A percentile compares a stretch with the other conserved stretches of the same genome.
These are phyloP conservation scores for Coprinopsis sp. DNA, from an alignment of 768 basidiomycete genomes.

Conservation along the genomic window DNA sequence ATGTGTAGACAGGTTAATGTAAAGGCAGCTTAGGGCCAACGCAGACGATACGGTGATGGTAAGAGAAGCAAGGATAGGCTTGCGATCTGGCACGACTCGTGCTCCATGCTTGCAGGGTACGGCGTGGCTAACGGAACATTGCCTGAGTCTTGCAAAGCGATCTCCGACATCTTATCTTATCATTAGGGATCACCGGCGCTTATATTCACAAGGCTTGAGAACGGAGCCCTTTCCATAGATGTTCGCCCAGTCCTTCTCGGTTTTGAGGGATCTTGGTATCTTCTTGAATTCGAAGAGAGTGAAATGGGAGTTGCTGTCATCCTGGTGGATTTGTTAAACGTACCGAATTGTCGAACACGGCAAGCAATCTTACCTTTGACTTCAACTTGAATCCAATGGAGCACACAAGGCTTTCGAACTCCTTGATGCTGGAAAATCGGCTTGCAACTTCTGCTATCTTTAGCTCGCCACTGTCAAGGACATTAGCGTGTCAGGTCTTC, in stretches of 20 bases:
- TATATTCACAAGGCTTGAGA: conserved; percentile 91
- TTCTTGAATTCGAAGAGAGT: conserved; percentile 80
- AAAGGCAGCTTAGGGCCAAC: neutral
- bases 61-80: conserved; percentile 3
- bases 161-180: conserved; percentile 8
- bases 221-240: conserved; percentile 49
- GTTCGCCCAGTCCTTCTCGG: conserved; percentile 56
- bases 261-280: conserved; percentile 38
- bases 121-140: conserved; percentile 1
- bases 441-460: conserved; percentile 89
- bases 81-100: too few species aligned
- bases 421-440: conserved; percentile 64
- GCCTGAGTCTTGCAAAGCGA: too few species aligned
- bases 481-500: neutral
- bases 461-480: conserved; percentile 58
- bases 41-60: conserved; percentile 3
- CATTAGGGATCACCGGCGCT: conserved; percentile 59
- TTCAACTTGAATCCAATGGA: conserved; percentile 71
- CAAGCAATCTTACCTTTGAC: conserved; percentile 49
- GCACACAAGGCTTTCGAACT: conserved; percentile 58
- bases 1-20: conserved; percentile 5
- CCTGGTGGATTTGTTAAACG: conserved; percentile 40
- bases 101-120: conserved; percentile 1
- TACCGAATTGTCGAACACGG: neutral
- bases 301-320: conserved; percentile 81